Evolutionary conservation across 805 yeast genomes (phyloP).

Genomic region (Metschnikowia colocasiae): DNA sequence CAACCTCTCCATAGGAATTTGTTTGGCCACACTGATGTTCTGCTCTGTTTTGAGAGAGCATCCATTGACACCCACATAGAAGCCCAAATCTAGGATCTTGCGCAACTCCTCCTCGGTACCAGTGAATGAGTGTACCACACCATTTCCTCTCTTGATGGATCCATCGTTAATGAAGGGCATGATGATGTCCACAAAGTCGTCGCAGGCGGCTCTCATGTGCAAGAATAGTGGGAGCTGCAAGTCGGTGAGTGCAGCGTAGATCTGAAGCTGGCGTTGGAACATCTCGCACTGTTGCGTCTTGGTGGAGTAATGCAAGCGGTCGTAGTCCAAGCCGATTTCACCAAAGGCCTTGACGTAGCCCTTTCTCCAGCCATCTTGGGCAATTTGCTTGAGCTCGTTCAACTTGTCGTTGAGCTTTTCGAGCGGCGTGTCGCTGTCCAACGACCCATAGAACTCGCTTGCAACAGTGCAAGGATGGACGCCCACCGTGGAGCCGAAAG

Average conservation of each 20-base stretch:
- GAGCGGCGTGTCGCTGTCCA: slow-evolving; percentile 35
- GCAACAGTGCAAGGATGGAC: slow-evolving; percentile 91
- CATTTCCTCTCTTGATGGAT: slow-evolving; percentile 43
- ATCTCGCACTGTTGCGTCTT: slow-evolving; percentile 61
- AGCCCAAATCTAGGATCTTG: slow-evolving; percentile 52
- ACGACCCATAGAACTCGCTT: slow-evolving; percentile 32
- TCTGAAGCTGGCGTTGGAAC: slow-evolving; percentile 70
- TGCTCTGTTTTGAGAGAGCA: slow-evolving; percentile 82
- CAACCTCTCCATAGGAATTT: slow-evolving; percentile 66
- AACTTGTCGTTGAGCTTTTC: slow-evolving; percentile 42
- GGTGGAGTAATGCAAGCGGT: slow-evolving; percentile 73
- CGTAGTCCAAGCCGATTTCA: slow-evolving; percentile 94
- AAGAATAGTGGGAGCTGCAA: slow-evolving; percentile 73
- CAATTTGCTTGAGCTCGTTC: slow-evolving; percentile 45
- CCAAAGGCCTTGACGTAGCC: slow-evolving; percentile 81
- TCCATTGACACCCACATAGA: slow-evolving; percentile 84
- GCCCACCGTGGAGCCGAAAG: slow-evolving; percentile 70
- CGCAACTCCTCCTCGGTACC: slow-evolving; percentile 68
- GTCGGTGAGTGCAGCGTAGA: slow-evolving; percentile 41
- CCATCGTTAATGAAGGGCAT: slow-evolving; percentile 56
- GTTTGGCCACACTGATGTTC: slow-evolving; percentile 60
- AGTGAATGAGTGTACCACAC: slow-evolving; percentile 95
- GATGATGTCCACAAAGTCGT: slow-evolving; percentile 67
- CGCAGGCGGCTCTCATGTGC: slow-evolving; percentile 84
- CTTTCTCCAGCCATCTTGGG: slow-evolving; percentile 41